Evolutionary conservation across 192 early-diverging fungal genomes (phyloP), one percentile per base, ranked within the genome.

Genomic region (Coemansia biformis): DNA sequence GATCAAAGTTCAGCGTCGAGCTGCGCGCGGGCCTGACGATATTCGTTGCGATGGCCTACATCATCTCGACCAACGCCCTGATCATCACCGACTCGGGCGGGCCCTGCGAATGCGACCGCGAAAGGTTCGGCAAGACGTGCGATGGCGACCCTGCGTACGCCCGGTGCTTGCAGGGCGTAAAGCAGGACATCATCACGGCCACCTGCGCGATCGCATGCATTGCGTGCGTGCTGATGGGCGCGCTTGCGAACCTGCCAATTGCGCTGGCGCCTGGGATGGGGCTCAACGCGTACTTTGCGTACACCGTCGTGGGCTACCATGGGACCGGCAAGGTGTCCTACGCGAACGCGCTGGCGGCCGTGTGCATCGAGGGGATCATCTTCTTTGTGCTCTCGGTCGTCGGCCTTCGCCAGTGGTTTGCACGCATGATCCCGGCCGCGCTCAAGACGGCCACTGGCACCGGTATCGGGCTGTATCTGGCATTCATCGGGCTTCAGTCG

Each of bases 181-280:
- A 80, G 64, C 62, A 83, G 42, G 84, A 88, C 51, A 43, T 90
- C 35, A 85, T 90, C 48, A 86, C 83, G 3, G 86, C 80, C 18
- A 88, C 86, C 0, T 76, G 85, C 24, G 79, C 81, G 32, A 79
- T 81, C 46, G 63, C 85, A 13, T 75, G 78, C 51, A 75, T 89
- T 46, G 64, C 86, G 0, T 79, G 77, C 28, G 52, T 80, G n/a
- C 60, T 82, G n/a, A 84, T 86, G 70, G 83, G 83, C 37, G 30
- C 78, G 6, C 62, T 84, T 15, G 83, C 88, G 5, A 89, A 91
- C 48, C 63, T 88, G 54, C 88, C 88, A 2, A 64, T 91, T 51
- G 85, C 83, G 14, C 58, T 91, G 63, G 88, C 88, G 10, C 88
- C 88, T 15, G 87, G 87, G 52, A 82, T 91, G 82, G 88, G 88